Evolutionary conservation across 2,329 filamentous ascomycete genomes (phyloP), one percentile per base, ranked within the genome.

Genomic region (Penicillium sp.): DNA sequence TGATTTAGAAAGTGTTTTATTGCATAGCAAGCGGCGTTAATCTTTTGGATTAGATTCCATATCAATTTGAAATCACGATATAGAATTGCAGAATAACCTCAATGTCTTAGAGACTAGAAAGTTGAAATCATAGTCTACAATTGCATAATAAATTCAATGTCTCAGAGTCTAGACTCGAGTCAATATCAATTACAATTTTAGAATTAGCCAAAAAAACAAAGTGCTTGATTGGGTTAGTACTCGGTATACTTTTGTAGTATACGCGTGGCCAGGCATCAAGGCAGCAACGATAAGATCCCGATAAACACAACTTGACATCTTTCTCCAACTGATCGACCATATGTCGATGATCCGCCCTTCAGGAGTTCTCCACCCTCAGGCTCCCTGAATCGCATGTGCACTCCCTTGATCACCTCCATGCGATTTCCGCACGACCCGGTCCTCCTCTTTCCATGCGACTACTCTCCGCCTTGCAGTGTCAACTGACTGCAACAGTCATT

Each of bases 391-490:
- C 19, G 39, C 39, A 19, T 39, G n/a, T 19, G 35, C 11, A 7
- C 26, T 16, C 21, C 2, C 16, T 44, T 35, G 21, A 43, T 39
- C n/a, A 19, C 24, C 46, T 31, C 51, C 47, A 62, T 62, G 56
- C 51, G 43, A 50, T 33, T 57, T 55, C 42, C 35, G 52, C 46
- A 27, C 47, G 29, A 50, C 48, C 47, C 52, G 48, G 50, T 44
- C 52, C 26, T 58, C 55, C 48, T 56, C 54, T 64, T 29, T 68
- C 66, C 65, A 79, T 79, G 76, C 73, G 69, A 62, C 72, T 66
- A 47, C 74, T 87, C 74, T 82, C 88, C 73, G 87, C 83, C 68
- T 78, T 90, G 65, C 90, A 90, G 78, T 88, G 87, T 76, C 87
- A 89, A 71, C 84, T 91, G 68, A 84, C 84, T 70, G 86, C 87